Evolutionary conservation across 2,329 filamentous ascomycete species (phyloP).

Genomic region (Phialemonium atrogriseum): DNA sequence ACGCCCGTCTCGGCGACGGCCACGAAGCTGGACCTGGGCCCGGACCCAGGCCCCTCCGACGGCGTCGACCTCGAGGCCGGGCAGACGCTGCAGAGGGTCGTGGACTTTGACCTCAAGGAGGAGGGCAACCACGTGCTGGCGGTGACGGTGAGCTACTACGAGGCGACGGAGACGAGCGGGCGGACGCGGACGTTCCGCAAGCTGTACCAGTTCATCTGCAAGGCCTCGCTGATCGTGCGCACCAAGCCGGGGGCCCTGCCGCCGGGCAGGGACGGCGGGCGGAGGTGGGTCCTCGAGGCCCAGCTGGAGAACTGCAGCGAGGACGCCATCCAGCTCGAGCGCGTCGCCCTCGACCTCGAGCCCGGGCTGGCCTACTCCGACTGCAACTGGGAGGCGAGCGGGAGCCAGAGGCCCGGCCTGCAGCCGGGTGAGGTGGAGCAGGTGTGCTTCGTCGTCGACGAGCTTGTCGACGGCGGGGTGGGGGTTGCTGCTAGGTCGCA

Average conservation of each 20-base stretch:
- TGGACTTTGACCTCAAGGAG: constrained; percentile 83
- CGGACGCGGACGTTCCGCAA: constrained; percentile 84
- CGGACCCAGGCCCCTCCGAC: constrained; percentile 10
- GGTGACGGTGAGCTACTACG: constrained; percentile 90
- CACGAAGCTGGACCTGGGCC: constrained; percentile 57
- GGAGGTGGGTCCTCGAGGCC: constrained; percentile 74
- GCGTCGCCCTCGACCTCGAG: constrained; percentile 46
- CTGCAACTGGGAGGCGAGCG: constrained; percentile 46
- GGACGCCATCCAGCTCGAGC: constrained; percentile 69
- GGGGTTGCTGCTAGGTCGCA: constrained; percentile 24
- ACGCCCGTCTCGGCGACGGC: constrained; percentile 59
- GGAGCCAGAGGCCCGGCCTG: constrained; percentile 42
- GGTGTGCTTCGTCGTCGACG: constrained; percentile 54
- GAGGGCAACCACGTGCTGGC: constrained; percentile 90
- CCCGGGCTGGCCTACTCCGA: constrained; percentile 41
- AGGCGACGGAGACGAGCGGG: constrained; percentile 63
- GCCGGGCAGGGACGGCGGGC: constrained; percentile 9
- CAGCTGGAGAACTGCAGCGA: constrained; percentile 95
- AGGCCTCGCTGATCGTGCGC: constrained; percentile 79
- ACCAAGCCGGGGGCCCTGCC: constrained; percentile 71
- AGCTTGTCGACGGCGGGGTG: constrained; percentile 24
- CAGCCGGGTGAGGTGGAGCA: constrained; percentile 58
- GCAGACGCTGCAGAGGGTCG: constrained; percentile 69
- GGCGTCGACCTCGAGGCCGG: constrained; percentile 48
- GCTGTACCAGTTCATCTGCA: constrained; percentile 93